Conservation (phyloP, 768 basidiomycete species). For the Trametes meyenii region DNA sequence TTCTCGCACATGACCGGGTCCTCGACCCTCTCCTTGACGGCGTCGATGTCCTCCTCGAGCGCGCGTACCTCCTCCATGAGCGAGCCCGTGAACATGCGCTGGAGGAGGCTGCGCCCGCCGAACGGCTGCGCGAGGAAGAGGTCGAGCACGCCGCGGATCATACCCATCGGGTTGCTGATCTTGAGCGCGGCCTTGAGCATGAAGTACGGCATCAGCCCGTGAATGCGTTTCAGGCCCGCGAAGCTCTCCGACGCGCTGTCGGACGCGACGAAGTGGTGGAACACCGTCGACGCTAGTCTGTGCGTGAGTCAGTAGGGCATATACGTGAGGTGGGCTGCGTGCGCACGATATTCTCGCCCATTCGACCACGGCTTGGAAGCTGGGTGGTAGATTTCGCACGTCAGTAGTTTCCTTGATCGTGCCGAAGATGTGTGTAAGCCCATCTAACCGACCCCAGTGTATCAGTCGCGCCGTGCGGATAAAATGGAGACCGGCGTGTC, state of each 20-base stretch:
- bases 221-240: constrained; percentile 85
- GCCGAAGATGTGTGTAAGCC: constrained; percentile 85
- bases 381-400: constrained; percentile 75
- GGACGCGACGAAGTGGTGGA: constrained; percentile 91
- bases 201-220: constrained; percentile 97
- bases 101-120: constrained; percentile 88
- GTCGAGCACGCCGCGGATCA: constrained; percentile 95
- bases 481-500: neutral
- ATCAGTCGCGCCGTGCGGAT: neutral
- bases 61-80: constrained; percentile 86
- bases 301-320: neutral
- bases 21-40: constrained; percentile 86
- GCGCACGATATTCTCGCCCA: constrained; percentile 97
- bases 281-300: constrained; percentile 94
- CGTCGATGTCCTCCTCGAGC: constrained; percentile 84
- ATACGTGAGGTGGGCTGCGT: constrained; percentile 16
- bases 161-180: constrained; percentile 93
- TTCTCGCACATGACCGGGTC: constrained; percentile 89
- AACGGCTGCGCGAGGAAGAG: constrained; percentile 97
- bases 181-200: constrained; percentile 89
- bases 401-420: constrained; percentile 82
- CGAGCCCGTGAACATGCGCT: constrained; percentile 96
- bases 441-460: constrained; percentile 55
- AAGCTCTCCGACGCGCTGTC: constrained; percentile 92
- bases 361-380: constrained; percentile 89